Evolutionary conservation across 2,329 filamentous ascomycete genomes (phyloP).

Genomic region (Fusarium dimerum): DNA sequence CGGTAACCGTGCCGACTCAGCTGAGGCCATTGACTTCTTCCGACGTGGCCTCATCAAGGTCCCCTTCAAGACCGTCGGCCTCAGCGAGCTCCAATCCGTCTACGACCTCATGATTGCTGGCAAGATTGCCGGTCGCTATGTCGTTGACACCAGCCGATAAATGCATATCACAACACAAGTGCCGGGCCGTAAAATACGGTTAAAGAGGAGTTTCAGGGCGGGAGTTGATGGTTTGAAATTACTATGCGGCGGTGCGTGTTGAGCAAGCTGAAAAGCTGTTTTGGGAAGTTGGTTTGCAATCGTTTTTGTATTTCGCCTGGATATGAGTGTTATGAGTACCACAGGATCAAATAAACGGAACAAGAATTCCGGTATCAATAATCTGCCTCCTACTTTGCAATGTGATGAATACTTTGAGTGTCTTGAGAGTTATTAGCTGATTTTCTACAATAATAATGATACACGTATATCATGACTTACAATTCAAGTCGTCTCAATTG

Average conservation of each 20-base stretch:
- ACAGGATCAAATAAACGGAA: constrained; percentile 29
- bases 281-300: constrained; percentile 10
- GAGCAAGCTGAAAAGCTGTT: constrained; percentile 23
- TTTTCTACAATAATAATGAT: neutral
- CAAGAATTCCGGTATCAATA: constrained; percentile 18
- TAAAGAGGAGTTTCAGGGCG: constrained; percentile 29
- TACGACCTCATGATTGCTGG: constrained; percentile 73
- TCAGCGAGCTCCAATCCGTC: constrained; percentile 78
- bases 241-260: constrained; percentile 22
- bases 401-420: neutral
- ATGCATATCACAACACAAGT: constrained; percentile 8
- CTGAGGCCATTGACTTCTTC: constrained; percentile 91
- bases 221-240: constrained; percentile 28
- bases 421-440: neutral
- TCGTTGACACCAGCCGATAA: constrained; percentile 72
- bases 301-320: constrained; percentile 23
- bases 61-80: constrained; percentile 81
- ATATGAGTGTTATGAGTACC: constrained; percentile 29
- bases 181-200: constrained; percentile 6
- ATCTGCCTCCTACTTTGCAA: neutral
- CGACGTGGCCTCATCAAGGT: constrained; percentile 79
- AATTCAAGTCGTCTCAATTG: neutral
- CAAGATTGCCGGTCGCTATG: constrained; percentile 76
- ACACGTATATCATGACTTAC: neutral
- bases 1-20: constrained; percentile 84